These are phyloP conservation scores for Neurospora sublineolata DNA, from an alignment of 495 filamentous ascomycete species.

Conservation along the genomic window DNA sequence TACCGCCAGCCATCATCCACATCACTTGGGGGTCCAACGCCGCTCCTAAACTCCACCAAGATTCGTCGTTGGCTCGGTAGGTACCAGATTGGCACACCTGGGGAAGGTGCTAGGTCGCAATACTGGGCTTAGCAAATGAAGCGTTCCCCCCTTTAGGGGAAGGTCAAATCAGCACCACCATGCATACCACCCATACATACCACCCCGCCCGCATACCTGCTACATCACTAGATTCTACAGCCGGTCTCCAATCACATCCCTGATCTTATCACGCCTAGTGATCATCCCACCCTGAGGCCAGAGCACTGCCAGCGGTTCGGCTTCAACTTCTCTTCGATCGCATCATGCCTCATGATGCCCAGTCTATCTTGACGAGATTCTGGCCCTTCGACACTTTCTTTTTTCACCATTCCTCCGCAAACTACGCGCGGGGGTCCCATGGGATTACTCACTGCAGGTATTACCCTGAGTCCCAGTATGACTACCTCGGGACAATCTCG, in stretches of 20 bases:
- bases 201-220: conserved; percentile 4
- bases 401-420: background rate
- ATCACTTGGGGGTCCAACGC: background rate
- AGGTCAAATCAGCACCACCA: background rate
- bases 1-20: background rate
- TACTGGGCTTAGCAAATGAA: background rate
- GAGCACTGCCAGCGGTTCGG: background rate
- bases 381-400: background rate
- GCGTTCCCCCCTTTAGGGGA: background rate
- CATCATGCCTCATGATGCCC: background rate
- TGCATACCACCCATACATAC: background rate
- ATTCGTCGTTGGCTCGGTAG: background rate
- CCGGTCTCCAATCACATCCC: background rate
- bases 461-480: background rate
- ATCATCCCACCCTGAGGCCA: background rate
- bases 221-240: conserved; percentile 12
- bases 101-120: background rate
- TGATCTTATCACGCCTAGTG: background rate
- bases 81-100: background rate
- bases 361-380: background rate
- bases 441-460: background rate
- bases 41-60: background rate
- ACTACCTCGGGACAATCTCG: background rate
- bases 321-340: background rate
- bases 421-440: background rate